Evolutionary conservation across 495 filamentous ascomycete species (phyloP), one percentile per base, ranked within the genome.

Genomic region (Penicillium tannophilum): DNA sequence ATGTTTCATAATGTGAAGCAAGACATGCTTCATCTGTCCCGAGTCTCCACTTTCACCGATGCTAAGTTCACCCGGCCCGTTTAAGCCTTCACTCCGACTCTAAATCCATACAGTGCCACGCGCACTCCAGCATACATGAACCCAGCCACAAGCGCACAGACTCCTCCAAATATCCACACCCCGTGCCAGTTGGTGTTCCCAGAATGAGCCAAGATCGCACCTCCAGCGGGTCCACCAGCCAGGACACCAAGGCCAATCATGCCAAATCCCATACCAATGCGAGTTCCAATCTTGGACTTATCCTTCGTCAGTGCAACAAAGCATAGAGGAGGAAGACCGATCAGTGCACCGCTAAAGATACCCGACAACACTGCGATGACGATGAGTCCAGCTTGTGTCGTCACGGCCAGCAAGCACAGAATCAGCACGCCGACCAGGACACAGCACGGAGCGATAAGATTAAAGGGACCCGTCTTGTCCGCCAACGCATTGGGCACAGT

Each of bases 381-480:
- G 17, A 81, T 67, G 12, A 79, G 62, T 2, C 67, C 68, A 2
- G 59, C 68, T 9, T 63, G 49, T n/a, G 56, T 63, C 6, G 63
- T 33, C 8, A 74, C 70, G 3, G 57, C 60, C 28, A 75, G 63
- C 68, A 74, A 70, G 28, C 54, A 57, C 23, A 79, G 64, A 8
- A 67, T 57, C 0, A 72, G 53, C 11, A 79, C 8, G 12, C 71
- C 65, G 5, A 69, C 51, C 0, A 73, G 23, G 33, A 67, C n/a
- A 5, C 71, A 58, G 36, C 64, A 61, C 12, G 71, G 56, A 8
- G 66, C 50, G 30, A 79, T 59, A 7, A 71, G 69, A 28, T 74
- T 73, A 48, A 80, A 66, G 1, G 63, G 63, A 4, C 76, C 77
- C 36, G 71, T 65, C 23, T 63, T 57, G 60, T 80, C 70, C 11